Conservation (phyloP, 2,329 filamentous ascomycete genomes). For the Phaeomoniella chlamydospora region DNA sequence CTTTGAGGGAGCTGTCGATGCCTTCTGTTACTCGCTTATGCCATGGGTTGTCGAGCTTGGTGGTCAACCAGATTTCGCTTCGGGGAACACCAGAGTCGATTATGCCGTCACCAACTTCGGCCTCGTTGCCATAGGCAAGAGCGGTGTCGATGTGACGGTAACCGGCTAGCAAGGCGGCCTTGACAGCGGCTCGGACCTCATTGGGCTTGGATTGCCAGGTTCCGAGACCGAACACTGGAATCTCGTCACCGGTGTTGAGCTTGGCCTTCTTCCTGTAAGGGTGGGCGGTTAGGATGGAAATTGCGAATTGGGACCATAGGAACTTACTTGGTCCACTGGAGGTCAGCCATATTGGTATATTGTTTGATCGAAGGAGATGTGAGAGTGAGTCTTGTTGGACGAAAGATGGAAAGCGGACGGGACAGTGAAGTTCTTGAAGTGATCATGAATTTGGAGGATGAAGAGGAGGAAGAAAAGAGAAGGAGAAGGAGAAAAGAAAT, state of each 20-base stretch:
- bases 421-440: slow-evolving; percentile 1
- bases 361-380: slow-evolving; percentile 8
- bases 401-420: no score
- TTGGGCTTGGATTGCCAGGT: slow-evolving; percentile 64
- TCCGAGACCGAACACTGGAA: slow-evolving; percentile 54
- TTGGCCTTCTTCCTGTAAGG: slow-evolving; percentile 12
- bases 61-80: slow-evolving; percentile 56
- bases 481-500: neutral
- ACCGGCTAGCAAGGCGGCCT: slow-evolving; percentile 50
- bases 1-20: slow-evolving; percentile 47
- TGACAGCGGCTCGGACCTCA: slow-evolving; percentile 57
- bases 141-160: slow-evolving; percentile 69
- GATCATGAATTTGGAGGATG: slow-evolving; percentile 1
- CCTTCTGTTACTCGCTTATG: slow-evolving; percentile 49
- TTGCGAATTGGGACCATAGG: neutral
- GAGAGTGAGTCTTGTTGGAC: slow-evolving; percentile 2
- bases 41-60: slow-evolving; percentile 71
- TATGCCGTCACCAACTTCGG: slow-evolving; percentile 52
- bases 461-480: slow-evolving; percentile 3
- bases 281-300: neutral
- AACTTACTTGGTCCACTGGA: slow-evolving; percentile 9
- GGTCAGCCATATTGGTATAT: slow-evolving; percentile 3
- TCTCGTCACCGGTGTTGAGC: slow-evolving; percentile 22
- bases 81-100: slow-evolving; percentile 49
- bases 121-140: slow-evolving; percentile 64